These are phyloP conservation scores for Solanum appendiculatum DNA, from an alignment of 257 asterid species.

Conservation along the genomic window DNA sequence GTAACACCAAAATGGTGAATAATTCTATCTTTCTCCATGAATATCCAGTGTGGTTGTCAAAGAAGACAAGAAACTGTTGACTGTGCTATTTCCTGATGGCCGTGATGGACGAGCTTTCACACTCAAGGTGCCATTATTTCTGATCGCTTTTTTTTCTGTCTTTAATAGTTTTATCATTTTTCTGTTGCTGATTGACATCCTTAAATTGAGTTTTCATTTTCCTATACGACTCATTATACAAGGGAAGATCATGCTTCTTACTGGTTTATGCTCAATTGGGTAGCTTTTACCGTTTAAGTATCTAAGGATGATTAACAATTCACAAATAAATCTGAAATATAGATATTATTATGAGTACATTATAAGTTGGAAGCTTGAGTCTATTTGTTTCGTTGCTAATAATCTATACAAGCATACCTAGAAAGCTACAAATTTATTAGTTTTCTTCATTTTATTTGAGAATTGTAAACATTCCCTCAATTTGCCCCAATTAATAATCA, in stretches of 20 bases:
- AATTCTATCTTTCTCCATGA: slow-evolving; percentile 8
- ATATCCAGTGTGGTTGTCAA: slow-evolving; percentile 84
- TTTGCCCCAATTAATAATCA: background rate
- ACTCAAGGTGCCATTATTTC: slow-evolving; percentile 54
- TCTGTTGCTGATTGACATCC: background rate
- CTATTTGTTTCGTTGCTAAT: background rate
- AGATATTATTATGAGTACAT: background rate
- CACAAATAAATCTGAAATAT: background rate
- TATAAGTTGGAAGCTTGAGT: background rate
- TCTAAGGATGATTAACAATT: background rate
- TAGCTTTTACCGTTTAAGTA: background rate
- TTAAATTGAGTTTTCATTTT: background rate
- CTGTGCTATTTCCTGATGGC: slow-evolving; percentile 90
- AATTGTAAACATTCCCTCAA: background rate
- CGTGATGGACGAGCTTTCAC: slow-evolving; percentile 98
- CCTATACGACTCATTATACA: background rate
- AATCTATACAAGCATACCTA: background rate
- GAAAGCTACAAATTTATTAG: background rate
- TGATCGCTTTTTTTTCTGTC: background rate
- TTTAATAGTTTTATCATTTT: background rate
- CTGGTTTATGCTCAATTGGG: background rate
- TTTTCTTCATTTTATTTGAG: background rate
- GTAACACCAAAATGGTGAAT: background rate
- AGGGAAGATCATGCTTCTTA: background rate
- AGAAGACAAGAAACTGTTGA: slow-evolving; percentile 91